Evolutionary conservation across 2,329 filamentous ascomycete genomes (phyloP).

Genomic region (Alternaria tenuissima): DNA sequence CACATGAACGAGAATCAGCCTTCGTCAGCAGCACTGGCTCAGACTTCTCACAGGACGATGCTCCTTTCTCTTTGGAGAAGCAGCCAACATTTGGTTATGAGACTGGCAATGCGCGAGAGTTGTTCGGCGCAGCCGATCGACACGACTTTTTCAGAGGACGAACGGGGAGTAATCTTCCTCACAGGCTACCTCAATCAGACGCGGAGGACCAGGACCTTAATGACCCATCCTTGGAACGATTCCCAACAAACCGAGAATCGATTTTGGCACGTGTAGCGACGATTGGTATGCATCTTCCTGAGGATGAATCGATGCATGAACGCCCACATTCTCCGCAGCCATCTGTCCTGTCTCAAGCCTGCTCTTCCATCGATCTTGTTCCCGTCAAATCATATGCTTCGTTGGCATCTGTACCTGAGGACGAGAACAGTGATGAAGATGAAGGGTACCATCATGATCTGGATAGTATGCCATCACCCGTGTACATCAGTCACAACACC

Average conservation of each 20-base stretch:
- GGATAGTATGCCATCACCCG: slow-evolving; percentile 32
- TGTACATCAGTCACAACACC: slow-evolving; percentile 20
- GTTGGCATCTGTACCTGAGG: slow-evolving; percentile 39
- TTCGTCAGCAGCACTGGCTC: slow-evolving; percentile 23
- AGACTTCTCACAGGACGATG: slow-evolving; percentile 23
- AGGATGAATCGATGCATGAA: slow-evolving; percentile 32
- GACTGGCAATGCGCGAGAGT: slow-evolving; percentile 10
- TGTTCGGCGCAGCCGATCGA: slow-evolving; percentile 19
- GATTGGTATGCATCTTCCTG: slow-evolving; percentile 36
- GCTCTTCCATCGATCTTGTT: slow-evolving; percentile 41
- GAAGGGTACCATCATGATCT: slow-evolving; percentile 22
- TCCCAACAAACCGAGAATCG: slow-evolving; percentile 38
- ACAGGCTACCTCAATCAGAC: slow-evolving; percentile 39
- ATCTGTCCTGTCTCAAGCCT: slow-evolving; percentile 38
- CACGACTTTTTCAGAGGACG: slow-evolving; percentile 29
- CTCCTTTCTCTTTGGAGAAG: slow-evolving; percentile 7
- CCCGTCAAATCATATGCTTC: slow-evolving; percentile 38
- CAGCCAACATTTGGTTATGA: slow-evolving; percentile 24
- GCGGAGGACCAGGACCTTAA: slow-evolving; percentile 39
- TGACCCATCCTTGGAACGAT: slow-evolving; percentile 40
- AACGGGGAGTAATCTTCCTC: slow-evolving; percentile 36
- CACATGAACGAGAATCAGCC: slow-evolving; percentile 31
- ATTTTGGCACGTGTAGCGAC: slow-evolving; percentile 41
- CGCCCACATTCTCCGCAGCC: slow-evolving; percentile 32
- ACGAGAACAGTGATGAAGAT: slow-evolving; percentile 29